Base-by-base conservation (phyloP, 2,329 filamentous ascomycete species). In the Hirsutella minnesotensis region DNA sequence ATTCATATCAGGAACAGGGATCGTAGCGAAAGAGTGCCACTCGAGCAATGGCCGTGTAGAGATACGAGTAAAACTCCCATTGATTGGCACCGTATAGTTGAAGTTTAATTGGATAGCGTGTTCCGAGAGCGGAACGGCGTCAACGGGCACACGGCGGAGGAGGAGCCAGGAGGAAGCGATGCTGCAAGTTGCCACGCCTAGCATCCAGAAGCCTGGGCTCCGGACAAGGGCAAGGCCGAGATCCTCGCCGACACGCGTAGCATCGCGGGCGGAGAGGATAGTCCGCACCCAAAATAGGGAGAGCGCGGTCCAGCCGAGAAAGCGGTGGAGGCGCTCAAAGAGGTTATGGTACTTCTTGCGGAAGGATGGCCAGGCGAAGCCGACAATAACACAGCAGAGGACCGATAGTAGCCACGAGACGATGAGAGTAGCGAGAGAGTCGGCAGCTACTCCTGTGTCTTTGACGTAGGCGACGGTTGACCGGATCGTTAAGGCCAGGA, bases 21-120 rank as follows among this genome's bases (percentile, higher is more conserved):
- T 83, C 1, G 80, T 81, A 36, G 83, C 84, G 55, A 89, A 89
- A 0, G 79, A 75, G 62, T 89, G 84, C 70, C 81, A 86, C 60
- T 89, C 83, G 9, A 71, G 62, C 33, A 86, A 65, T 0, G 83
- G 82, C 9, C 69, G 67, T 42, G 72, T 70, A 3, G 81, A 75
- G 20, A 87, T 62, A 34, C 81, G 75, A 3, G 62, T 63, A 46
- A 66, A 66, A 50, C 52, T 63, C 0, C 63, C 63, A 37, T 64
- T 65, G 41, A 72, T 68, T 9, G 78, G 75, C 20, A 73, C 68
- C 16, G 73, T 71, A 60, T 83, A 79, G 54, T 70, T 66, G 53
- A 88, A 83, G 55, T 82, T 75, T 18, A 92, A 72, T 34, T 80
- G 75, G 24, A 86, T 66, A 31, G 84, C 85, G 61, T 89, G 85